Evolutionary conservation across 1,139 yeast genomes (phyloP), one percentile per base, ranked within the genome.

Genomic region (Magnusiomyces fungicola): DNA sequence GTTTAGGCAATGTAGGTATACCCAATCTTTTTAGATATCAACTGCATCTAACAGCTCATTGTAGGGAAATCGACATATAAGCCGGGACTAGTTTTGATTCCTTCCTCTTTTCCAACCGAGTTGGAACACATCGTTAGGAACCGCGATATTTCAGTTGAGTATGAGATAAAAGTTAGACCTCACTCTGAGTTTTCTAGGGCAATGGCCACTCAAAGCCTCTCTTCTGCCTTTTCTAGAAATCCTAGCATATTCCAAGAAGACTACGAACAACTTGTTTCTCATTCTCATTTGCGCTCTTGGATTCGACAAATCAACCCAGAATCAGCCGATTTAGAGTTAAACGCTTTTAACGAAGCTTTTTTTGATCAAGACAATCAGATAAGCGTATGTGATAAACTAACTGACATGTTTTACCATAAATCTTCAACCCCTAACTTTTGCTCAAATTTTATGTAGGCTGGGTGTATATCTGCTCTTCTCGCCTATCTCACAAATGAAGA

Each of bases 281-380:
- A 45, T 21, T 32, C 49, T 18, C 46, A 44, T 16, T n/a, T n/a
- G n/a, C n/a, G n/a, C n/a, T 27, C 29, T 9, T 39, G 45, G 41
- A 21, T 52, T 18, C 44, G 39, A 16, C 50, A 47, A 23, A 23
- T 24, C 22, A 44, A 48, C 33, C 23, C 45, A 2, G 22, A 23
- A 6, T 29, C 43, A 5, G 33, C 44, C 23, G 43, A 33, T 10
- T 21, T 36, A 12, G 49, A 50, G 14, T 7, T 52, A 4, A 50
- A 47, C 25, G 39, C 46, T 10, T 49, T 45, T 39, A 48, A 27
- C 24, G 32, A 39, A 27, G 46, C 53, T 9, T 46, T 50, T 29
- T 48, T 52, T 37, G 43, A 43, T 21, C 40, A 46, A 14, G 53
- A 47, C 10, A 52, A 52, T 41, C 39, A 50, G 14, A 24, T 52